phyloP scores from a whole-genome alignment of 495 filamentous ascomycete species.

The Aspergillus egyptiacus region DNA sequence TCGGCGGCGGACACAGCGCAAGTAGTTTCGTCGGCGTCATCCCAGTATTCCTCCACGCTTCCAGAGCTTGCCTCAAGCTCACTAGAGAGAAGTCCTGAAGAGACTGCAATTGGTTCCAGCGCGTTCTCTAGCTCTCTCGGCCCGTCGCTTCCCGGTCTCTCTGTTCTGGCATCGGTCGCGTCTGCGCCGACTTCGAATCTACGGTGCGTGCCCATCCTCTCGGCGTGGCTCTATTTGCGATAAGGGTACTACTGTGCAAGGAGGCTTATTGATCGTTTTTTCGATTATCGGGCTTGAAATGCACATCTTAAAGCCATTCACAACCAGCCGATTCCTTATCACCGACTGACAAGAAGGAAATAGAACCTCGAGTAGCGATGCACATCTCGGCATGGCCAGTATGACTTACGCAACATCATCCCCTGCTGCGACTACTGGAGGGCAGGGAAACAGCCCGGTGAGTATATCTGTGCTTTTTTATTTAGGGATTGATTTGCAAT shows the following conservation, averaged over 20 bases:
- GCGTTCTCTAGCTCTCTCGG: constrained; percentile 26
- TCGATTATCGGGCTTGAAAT: no score
- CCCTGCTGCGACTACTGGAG: constrained; percentile 61
- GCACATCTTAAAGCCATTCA: no score
- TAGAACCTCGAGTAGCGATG: constrained; percentile 48
- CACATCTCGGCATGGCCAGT: constrained; percentile 47
- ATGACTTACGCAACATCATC: constrained; percentile 60
- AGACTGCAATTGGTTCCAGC: constrained; percentile 21
- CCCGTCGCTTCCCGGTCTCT: constrained; percentile 52
- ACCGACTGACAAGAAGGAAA: constrained; percentile 27
- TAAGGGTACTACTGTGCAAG: background rate
- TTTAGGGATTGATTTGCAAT: background rate
- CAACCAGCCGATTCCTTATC: no score
- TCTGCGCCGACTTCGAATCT: constrained; percentile 57
- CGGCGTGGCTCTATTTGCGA: background rate
- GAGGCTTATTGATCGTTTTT: no score
- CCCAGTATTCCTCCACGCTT: constrained; percentile 33
- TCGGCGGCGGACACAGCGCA: constrained; percentile 20
- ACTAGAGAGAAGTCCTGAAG: constrained; percentile 22
- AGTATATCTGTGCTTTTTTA: constrained; percentile 36
- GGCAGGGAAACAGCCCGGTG: constrained; percentile 61
- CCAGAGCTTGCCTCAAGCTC: constrained; percentile 29
- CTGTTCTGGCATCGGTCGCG: constrained; percentile 58
- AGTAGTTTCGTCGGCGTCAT: constrained; percentile 33
- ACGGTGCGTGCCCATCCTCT: constrained; percentile 52